Percentiles rank a stretch among this genome's conserved stretches.
Conservation (phyloP, 148 eudicot species). For the Rhododendron williamsianum region DNA sequence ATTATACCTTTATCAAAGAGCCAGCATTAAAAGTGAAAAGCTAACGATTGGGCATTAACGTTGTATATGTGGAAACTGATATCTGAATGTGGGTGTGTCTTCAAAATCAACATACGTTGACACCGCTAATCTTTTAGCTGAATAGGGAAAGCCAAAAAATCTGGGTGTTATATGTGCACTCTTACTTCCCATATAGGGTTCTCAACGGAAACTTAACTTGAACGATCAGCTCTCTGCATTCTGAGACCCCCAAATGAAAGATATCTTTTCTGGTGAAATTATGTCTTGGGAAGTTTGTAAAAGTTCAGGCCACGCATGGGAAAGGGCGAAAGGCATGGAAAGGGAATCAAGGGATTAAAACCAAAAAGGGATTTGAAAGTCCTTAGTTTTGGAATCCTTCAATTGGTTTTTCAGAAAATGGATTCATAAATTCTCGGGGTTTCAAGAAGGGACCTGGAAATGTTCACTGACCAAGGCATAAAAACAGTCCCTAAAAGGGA, state of each 20-base stretch:
- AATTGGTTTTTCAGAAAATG: neutral
- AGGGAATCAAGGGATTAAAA: neutral
- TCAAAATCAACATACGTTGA: neutral
- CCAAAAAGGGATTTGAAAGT: neutral
- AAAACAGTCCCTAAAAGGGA: neutral
- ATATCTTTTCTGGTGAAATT: too few species aligned
- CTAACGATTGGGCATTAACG: neutral
- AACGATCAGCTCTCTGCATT: too few species aligned
- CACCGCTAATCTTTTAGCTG: neutral
- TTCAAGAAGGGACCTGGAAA: neutral
- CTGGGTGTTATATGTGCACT: neutral
- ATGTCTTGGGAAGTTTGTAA: too few species aligned
- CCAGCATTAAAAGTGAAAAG: neutral
- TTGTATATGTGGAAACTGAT: neutral
- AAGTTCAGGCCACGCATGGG: neutral
- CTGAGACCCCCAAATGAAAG: too few species aligned
- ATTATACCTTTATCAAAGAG: too few species aligned
- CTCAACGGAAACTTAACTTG: too few species aligned
- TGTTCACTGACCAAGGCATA: neutral
- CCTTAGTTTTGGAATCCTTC: neutral
- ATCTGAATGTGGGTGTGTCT: neutral
- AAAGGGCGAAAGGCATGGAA: neutral
- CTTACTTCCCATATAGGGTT: too few species aligned
- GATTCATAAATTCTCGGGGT: neutral
- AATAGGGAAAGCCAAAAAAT: neutral